These are phyloP conservation scores for Metschnikowia aberdeeniae DNA, from an alignment of 805 yeast genomes.

Conservation along the genomic window DNA sequence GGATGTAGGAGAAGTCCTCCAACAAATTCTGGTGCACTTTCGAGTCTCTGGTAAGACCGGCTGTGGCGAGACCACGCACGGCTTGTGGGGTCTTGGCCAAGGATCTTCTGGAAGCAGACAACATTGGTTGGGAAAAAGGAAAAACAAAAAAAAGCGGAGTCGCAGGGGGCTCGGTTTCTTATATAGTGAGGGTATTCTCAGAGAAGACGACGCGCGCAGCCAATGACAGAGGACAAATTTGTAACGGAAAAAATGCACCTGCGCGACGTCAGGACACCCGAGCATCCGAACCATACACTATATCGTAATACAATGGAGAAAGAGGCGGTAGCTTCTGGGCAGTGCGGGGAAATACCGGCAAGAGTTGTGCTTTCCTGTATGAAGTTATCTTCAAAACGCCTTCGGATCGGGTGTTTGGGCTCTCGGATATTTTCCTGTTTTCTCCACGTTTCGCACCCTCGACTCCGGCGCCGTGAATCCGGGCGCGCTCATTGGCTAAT, in stretches of 20 bases:
- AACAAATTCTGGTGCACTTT: slow-evolving; percentile 60
- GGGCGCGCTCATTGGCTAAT: slow-evolving; percentile 18
- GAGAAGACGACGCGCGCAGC: slow-evolving; percentile 16
- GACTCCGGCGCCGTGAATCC: slow-evolving; percentile 20
- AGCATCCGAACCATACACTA: no score
- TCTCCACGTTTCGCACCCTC: slow-evolving; percentile 21
- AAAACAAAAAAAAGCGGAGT: slow-evolving; percentile 6
- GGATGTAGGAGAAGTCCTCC: slow-evolving; percentile 80
- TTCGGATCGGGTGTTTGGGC: not conserved
- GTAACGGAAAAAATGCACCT: slow-evolving; percentile 12
- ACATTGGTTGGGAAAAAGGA: slow-evolving; percentile 24
- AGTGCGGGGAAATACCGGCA: no score
- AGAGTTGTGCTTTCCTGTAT: no score
- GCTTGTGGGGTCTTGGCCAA: slow-evolving; percentile 19
- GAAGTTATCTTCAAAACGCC: no score
- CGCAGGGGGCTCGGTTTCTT: slow-evolving; percentile 3
- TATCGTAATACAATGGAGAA: no score
- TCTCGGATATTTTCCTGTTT: not conserved
- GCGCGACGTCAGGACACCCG: slow-evolving; percentile 10
- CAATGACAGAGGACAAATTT: slow-evolving; percentile 23
- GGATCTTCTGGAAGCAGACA: slow-evolving; percentile 40
- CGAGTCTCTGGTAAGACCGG: slow-evolving; percentile 21
- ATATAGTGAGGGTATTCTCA: slow-evolving; percentile 14
- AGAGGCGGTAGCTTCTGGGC: no score
- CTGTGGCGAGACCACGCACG: slow-evolving; percentile 21